These are phyloP conservation scores for Epichloe sylvatica DNA, from an alignment of 2,329 filamentous ascomycete genomes.

Conservation along the genomic window DNA sequence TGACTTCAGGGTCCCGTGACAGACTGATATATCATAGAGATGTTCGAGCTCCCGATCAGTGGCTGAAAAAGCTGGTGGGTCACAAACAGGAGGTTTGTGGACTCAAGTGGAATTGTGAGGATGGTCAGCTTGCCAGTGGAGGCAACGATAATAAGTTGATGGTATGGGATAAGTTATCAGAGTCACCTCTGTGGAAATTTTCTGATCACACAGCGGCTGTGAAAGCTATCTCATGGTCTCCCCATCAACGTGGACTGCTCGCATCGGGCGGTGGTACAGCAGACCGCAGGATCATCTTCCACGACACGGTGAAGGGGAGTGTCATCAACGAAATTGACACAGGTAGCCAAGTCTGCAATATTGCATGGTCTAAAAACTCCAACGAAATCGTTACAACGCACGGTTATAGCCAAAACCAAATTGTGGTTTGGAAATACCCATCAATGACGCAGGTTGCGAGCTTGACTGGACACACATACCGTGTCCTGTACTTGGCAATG, in stretches of 20 bases:
- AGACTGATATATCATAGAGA: conserved; percentile 90
- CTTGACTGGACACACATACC: conserved; percentile 89
- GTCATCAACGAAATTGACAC: conserved; percentile 84
- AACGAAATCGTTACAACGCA: conserved; percentile 97
- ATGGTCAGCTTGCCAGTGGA: conserved; percentile 85
- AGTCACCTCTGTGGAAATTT: conserved; percentile 86
- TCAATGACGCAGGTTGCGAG: conserved; percentile 95
- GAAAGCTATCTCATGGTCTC: conserved; percentile 96
- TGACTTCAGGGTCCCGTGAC: conserved; percentile 89
- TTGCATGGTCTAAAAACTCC: conserved; percentile 93
- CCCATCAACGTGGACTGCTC: conserved; percentile 86
- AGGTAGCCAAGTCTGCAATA: conserved; percentile 95
- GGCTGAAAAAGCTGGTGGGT: conserved; percentile 70
- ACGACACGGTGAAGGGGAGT: conserved; percentile 73
- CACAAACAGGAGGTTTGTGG: conserved; percentile 98
- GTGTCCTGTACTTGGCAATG: conserved; percentile 93
- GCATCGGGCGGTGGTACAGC: conserved; percentile 92
- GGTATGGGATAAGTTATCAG: conserved; percentile 95
- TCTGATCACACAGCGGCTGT: conserved; percentile 90
- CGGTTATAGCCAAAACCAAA: conserved; percentile 95
- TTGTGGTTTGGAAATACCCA: conserved; percentile 98
- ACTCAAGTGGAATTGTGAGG: conserved; percentile 91
- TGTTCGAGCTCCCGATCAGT: conserved; percentile 84
- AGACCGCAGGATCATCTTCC: conserved; percentile 93
- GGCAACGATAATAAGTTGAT: conserved; percentile 98